Evolutionary conservation across 2,329 filamentous ascomycete genomes (phyloP).

Genomic region (Aspergillus spinulosporus): DNA sequence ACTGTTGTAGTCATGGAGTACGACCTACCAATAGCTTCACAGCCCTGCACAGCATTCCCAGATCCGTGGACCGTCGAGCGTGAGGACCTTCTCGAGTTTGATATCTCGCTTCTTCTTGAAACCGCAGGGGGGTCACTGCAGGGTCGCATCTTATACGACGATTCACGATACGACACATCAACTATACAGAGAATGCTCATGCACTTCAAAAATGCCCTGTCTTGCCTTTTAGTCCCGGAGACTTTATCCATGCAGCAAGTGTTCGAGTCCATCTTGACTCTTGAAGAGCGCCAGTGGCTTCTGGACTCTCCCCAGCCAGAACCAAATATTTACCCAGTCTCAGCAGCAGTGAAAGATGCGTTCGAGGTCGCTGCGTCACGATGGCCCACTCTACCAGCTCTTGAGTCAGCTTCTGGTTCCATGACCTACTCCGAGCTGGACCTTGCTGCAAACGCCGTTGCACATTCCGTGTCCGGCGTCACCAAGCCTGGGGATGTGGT

Average conservation of each 20-base stretch:
- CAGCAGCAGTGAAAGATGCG: background rate
- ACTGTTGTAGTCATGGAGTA: background rate
- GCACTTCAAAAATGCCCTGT: background rate
- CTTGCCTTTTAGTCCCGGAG: background rate
- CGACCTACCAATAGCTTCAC: background rate
- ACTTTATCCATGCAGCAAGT: background rate
- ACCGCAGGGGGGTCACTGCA: background rate
- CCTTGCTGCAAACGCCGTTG: background rate
- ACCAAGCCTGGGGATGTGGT: background rate
- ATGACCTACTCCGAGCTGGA: background rate
- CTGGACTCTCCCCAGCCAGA: background rate
- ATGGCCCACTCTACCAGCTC: background rate
- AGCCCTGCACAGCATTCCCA: no score
- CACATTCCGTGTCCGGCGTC: background rate
- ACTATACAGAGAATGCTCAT: background rate
- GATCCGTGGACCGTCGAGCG: background rate
- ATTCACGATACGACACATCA: background rate
- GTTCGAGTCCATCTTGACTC: background rate
- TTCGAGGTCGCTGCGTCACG: background rate
- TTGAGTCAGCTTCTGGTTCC: background rate
- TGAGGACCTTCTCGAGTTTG: background rate
- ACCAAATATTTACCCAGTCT: background rate
- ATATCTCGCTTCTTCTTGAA: background rate
- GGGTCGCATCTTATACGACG: background rate
- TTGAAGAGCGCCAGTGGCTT: background rate